Evolutionary conservation across 805 yeast species (phyloP).

Genomic region (Candida ovalis): DNA sequence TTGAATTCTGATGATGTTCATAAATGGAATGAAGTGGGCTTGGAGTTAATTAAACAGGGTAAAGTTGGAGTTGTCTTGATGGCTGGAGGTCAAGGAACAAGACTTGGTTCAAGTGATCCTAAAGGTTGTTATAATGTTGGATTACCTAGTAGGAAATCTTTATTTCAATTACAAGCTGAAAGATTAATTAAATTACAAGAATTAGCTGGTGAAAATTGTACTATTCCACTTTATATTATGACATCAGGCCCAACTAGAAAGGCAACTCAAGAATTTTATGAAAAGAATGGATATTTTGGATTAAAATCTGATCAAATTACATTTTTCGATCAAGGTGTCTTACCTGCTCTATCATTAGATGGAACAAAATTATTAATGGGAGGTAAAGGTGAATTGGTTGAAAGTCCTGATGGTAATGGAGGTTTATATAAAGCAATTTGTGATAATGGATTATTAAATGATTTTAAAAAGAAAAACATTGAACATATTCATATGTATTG

Average conservation of each 20-base stretch:
- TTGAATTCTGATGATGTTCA: slow-evolving; percentile 26
- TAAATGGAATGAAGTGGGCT: slow-evolving; percentile 44
- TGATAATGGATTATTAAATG: slow-evolving; percentile 60
- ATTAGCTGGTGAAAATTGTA: slow-evolving; percentile 39
- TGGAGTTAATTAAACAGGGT: slow-evolving; percentile 60
- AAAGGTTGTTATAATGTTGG: slow-evolving; percentile 92
- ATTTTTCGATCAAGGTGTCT: slow-evolving; percentile 91
- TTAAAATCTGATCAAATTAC: slow-evolving; percentile 53
- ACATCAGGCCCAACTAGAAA: slow-evolving; percentile 84
- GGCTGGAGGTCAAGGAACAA: slow-evolving; percentile 99
- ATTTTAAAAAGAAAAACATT: slow-evolving; percentile 63
- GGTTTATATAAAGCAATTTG: slow-evolving; percentile 85
- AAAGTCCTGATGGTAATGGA: slow-evolving; percentile 98
- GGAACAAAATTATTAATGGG: slow-evolving; percentile 71
- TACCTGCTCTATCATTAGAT: slow-evolving; percentile 77
- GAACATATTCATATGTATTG: slow-evolving; percentile 95
- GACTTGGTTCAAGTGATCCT: slow-evolving; percentile 86
- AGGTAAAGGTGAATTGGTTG: slow-evolving; percentile 52
- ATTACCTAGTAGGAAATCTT: slow-evolving; percentile 76
- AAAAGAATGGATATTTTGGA: slow-evolving; percentile 65
- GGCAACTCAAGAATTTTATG: slow-evolving; percentile 71
- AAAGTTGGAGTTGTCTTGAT: slow-evolving; percentile 86
- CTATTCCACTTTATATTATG: slow-evolving; percentile 87
- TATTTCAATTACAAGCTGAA: slow-evolving; percentile 93
- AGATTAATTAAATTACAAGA: slow-evolving; percentile 62